Conservation (phyloP, 345 rosid genomes). For the Melaleuca alternifolia region DNA sequence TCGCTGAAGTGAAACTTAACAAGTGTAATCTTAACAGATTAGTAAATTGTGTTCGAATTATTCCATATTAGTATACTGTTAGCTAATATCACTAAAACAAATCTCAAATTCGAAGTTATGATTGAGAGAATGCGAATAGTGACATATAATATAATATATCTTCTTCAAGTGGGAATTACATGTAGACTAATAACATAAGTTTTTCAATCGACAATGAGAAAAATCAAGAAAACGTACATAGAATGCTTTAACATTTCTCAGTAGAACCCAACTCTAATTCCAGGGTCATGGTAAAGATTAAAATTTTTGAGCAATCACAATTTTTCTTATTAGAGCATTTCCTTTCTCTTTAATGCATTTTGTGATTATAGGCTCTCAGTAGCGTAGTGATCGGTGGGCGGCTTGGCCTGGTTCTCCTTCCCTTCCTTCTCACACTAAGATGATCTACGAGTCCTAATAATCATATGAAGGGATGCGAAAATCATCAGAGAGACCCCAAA, state of each 20-base stretch:
- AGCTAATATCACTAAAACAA: not conserved
- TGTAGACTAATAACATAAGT: not conserved
- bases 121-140: not conserved
- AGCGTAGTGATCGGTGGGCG: not conserved
- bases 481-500: not conserved
- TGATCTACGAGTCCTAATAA: not conserved
- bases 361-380: not conserved
- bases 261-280: not conserved
- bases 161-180: not conserved
- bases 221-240: not conserved
- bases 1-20: not conserved
- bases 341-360: not conserved
- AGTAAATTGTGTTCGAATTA: not conserved
- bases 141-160: not conserved
- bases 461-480: not conserved
- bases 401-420: not conserved
- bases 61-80: not conserved
- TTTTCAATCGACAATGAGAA: not conserved
- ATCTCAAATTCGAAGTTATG: not conserved
- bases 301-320: not conserved
- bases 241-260: not conserved
- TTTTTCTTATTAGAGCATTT: not conserved
- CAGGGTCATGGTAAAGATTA: not conserved
- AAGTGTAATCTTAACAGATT: not conserved
- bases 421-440: not conserved